A percentile compares a stretch with the other conserved stretches of the same genome.
Evolutionary conservation across 176 grass and related monocot genomes (phyloP).

Genomic region (Avena insularis): DNA sequence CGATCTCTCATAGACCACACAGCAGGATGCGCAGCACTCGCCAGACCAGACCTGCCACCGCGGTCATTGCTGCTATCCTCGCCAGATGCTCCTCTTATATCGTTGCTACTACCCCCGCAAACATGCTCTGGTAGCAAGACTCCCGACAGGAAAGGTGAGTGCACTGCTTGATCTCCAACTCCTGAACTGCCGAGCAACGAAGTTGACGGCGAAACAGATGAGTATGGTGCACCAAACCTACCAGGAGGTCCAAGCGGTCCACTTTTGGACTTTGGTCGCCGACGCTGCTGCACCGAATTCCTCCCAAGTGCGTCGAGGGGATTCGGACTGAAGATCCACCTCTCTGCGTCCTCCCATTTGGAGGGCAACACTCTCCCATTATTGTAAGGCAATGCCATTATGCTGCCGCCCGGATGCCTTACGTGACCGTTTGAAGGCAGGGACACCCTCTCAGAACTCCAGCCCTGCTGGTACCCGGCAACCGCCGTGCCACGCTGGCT

Average conservation of each 20-base stretch:
- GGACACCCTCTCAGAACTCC: slow-evolving; percentile 65
- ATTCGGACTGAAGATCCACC: slow-evolving; percentile 87
- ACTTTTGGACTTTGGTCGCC: slow-evolving; percentile 77
- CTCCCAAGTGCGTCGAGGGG: slow-evolving; percentile 53
- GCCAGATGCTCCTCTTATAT: slow-evolving; percentile 12
- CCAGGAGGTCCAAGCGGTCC: slow-evolving; percentile 70
- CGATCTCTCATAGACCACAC: slow-evolving; percentile 34
- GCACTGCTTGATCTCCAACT: slow-evolving; percentile 41
- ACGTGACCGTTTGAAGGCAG: slow-evolving; percentile 36
- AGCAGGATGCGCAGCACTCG: slow-evolving; percentile 39
- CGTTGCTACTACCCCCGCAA: slow-evolving; percentile 2
- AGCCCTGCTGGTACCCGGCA: slow-evolving; percentile 54
- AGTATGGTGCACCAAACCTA: slow-evolving; percentile 44
- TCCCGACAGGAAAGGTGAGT: slow-evolving; percentile 67
- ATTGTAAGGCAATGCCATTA: slow-evolving; percentile 50
- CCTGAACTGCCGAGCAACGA: slow-evolving; percentile 49
- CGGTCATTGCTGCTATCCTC: slow-evolving; percentile 30
- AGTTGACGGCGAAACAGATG: slow-evolving; percentile 48
- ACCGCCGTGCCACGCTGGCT: background rate
- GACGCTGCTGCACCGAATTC: slow-evolving; percentile 42
- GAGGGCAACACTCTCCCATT: slow-evolving; percentile 75
- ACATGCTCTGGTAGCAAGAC: slow-evolving; percentile 62
- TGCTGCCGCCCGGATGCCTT: slow-evolving; percentile 39
- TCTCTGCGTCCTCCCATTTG: slow-evolving; percentile 96
- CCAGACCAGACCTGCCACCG: slow-evolving; percentile 29